Conservation (phyloP, 805 yeast species). For the Yamadazyma endophytica region DNA sequence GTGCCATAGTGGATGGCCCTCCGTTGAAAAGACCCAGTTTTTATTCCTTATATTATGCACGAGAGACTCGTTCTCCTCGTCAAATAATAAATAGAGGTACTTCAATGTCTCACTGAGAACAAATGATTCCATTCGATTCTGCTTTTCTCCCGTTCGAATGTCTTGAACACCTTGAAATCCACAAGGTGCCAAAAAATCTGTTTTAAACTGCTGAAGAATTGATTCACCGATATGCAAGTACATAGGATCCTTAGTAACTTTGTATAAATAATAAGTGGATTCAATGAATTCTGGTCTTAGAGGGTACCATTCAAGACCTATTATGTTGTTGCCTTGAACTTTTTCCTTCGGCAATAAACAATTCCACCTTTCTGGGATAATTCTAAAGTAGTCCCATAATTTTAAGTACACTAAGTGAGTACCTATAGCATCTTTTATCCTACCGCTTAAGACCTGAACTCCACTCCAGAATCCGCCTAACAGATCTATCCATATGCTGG, state of each 20-base stretch:
- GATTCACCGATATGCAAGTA: conserved; percentile 72
- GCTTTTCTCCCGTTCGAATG: conserved; percentile 54
- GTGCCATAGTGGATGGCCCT: conserved; percentile 88
- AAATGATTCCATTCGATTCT: conserved; percentile 89
- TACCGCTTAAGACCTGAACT: conserved; percentile 73
- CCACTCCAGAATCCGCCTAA: conserved; percentile 90
- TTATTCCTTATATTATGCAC: conserved; percentile 38
- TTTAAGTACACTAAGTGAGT: conserved; percentile 64
- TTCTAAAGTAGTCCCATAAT: conserved; percentile 75
- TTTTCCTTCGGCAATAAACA: conserved; percentile 12
- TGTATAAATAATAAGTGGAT: conserved; percentile 76
- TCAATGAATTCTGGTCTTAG: conserved; percentile 89
- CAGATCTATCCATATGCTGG: conserved; percentile 76
- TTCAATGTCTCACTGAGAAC: conserved; percentile 84
- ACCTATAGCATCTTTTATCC: conserved; percentile 57
- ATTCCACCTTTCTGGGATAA: conserved; percentile 88
- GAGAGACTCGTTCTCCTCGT: conserved; percentile 48
- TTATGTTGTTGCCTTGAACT: conserved; percentile 10
- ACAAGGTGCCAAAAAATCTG: conserved; percentile 55
- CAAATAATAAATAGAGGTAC: conserved; percentile 76
- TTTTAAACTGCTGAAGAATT: conserved; percentile 52
- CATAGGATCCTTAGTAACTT: conserved; percentile 84
- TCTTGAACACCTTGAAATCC: conserved; percentile 81
- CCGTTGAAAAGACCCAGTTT: conserved; percentile 71
- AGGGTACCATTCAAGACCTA: conserved; percentile 85